A percentile compares a stretch with the other conserved stretches of the same genome.
Conservation (phyloP, 2,329 filamentous ascomycete genomes). For the Trichoderma sp. region DNA sequence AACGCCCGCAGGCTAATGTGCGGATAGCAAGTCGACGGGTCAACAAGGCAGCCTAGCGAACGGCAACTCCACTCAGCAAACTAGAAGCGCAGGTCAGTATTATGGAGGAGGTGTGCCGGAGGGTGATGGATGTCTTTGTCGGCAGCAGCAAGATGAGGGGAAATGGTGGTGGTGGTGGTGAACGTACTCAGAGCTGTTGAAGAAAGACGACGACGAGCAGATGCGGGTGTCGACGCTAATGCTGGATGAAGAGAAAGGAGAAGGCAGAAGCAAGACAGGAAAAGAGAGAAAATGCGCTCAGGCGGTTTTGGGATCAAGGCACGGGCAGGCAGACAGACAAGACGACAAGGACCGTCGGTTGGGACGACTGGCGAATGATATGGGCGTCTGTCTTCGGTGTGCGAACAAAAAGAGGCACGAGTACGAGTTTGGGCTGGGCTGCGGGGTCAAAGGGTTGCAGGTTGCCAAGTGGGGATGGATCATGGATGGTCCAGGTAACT, state of each 20-base stretch:
- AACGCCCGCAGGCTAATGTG: constrained; percentile 20
- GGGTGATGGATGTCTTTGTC: not conserved
- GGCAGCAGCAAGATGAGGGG: not conserved
- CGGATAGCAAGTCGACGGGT: constrained; percentile 9
- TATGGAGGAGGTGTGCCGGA: too few relatives aligned
- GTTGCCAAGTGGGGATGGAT: constrained; percentile 17
- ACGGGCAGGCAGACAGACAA: not conserved
- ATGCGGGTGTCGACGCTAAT: not conserved
- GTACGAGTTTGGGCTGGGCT: constrained; percentile 5
- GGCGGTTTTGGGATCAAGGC: not conserved
- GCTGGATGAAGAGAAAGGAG: not conserved
- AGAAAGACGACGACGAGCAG: not conserved
- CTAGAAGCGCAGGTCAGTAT: constrained; percentile 15
- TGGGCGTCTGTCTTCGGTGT: constrained; percentile 21
- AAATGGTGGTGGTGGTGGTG: too few relatives aligned
- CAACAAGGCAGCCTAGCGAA: too few relatives aligned
- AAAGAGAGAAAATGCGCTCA: constrained; percentile 1
- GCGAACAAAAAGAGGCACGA: constrained; percentile 20
- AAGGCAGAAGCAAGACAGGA: not conserved
- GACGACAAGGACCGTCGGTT: not conserved
- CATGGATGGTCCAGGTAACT: too few relatives aligned
- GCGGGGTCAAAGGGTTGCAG: constrained; percentile 23
- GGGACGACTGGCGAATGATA: not conserved
- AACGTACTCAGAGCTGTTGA: not conserved
- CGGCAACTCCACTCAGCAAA: constrained; percentile 18